These are phyloP conservation scores for Aspergillus leporis DNA, from an alignment of 495 filamentous ascomycete species.

Conservation along the genomic window DNA sequence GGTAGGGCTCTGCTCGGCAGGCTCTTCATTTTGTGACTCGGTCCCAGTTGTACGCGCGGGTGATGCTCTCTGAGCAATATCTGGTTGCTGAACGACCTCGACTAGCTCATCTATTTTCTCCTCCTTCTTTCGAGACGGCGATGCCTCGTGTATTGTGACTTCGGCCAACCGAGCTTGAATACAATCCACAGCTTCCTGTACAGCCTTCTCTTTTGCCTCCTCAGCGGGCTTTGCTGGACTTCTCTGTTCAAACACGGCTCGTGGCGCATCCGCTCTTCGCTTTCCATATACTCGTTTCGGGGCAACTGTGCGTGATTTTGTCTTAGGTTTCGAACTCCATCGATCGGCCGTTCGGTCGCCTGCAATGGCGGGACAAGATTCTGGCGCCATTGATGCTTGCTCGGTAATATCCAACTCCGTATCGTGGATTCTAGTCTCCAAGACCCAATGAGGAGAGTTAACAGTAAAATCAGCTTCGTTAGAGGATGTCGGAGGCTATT, in stretches of 20 bases:
- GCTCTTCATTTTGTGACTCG: background rate
- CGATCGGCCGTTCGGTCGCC: constrained; percentile 10
- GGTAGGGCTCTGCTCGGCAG: background rate
- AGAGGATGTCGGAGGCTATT: constrained; percentile 8
- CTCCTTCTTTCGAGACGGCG: background rate
- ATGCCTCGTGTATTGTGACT: constrained; percentile 31
- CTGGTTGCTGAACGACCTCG: background rate
- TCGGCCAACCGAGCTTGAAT: constrained; percentile 36
- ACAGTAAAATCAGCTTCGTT: background rate
- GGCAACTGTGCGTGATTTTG: constrained; percentile 25
- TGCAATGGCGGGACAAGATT: constrained; percentile 2
- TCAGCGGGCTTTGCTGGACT: constrained; percentile 31
- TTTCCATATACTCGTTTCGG: constrained; percentile 47
- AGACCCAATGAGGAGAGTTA: background rate
- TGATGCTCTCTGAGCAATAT: background rate
- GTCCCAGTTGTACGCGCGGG: background rate
- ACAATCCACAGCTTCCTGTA: constrained; percentile 26
- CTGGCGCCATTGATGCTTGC: constrained; percentile 12
- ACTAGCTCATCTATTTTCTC: constrained; percentile 6
- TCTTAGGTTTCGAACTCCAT: constrained; percentile 18
- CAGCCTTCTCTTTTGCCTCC: constrained; percentile 3
- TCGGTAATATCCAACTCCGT: background rate
- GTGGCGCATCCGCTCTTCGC: constrained; percentile 38
- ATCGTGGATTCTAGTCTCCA: background rate
- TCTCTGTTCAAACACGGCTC: constrained; percentile 42